Conservation (phyloP, 1,284 basidiomycete species). For the Kalmanozyma brasiliensis region DNA sequence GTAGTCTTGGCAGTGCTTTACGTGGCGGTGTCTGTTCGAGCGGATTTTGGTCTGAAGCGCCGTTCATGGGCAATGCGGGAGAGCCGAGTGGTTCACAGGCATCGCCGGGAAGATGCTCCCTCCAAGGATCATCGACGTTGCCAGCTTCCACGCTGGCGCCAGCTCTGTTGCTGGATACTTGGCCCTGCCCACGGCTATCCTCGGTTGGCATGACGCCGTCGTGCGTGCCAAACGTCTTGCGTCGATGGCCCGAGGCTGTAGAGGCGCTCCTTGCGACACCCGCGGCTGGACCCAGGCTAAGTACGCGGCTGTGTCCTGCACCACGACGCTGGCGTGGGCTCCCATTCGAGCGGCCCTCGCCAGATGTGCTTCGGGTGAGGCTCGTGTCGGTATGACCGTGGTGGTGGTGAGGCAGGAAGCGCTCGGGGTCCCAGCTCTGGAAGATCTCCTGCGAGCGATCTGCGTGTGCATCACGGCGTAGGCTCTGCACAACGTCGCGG, state of each 20-base stretch:
- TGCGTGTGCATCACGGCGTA: conserved; percentile 72
- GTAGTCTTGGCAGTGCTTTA: conserved; percentile 33
- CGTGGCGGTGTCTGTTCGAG: conserved; percentile 17
- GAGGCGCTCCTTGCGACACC: conserved; percentile 21
- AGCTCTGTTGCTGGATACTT: conserved; percentile 1
- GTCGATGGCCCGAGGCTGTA: conserved; percentile 17
- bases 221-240: conserved; percentile 29
- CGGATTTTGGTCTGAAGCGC: conserved; percentile 5
- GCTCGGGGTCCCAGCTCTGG: conserved; percentile 58
- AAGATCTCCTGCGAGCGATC: conserved; percentile 58
- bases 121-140: conserved; percentile 55
- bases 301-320: conserved; percentile 27
- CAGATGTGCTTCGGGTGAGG: conserved; percentile 19
- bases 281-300: conserved; percentile 26
- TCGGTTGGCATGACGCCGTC: conserved; percentile 10
- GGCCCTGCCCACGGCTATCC: background rate
- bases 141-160: conserved; percentile 25
- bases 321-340: conserved; percentile 14
- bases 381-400: conserved; percentile 22
- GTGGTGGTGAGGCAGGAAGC: conserved; percentile 52
- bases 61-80: conserved; percentile 36
- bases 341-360: conserved; percentile 9
- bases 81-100: conserved; percentile 48
- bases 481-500: conserved; percentile 83
- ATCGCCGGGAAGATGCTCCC: conserved; percentile 48